phyloP scores from a whole-genome alignment of 2,329 filamentous ascomycete species.

The Stagonosporopsis rhizophila region DNA sequence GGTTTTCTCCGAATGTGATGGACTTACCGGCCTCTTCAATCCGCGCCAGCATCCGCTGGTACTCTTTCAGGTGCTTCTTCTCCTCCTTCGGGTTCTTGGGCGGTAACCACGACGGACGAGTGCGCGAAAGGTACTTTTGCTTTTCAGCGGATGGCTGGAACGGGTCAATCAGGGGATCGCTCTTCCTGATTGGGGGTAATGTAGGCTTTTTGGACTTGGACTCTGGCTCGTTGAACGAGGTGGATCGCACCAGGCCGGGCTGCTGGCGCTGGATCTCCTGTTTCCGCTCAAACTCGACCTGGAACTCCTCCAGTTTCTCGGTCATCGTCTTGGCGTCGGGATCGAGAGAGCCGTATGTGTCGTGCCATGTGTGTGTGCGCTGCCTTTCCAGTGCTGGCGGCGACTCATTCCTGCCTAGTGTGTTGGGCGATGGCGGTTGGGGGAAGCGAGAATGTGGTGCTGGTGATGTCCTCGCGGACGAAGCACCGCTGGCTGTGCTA shows the following conservation, averaged over 20 bases:
- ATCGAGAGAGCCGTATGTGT: conserved; percentile 72
- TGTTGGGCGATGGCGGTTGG: conserved; percentile 31
- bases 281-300: conserved; percentile 64
- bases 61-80: conserved; percentile 83
- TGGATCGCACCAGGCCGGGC: conserved; percentile 46
- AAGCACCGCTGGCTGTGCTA: conserved; percentile 22
- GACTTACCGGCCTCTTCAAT: conserved; percentile 63
- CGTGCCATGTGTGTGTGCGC: conserved; percentile 77
- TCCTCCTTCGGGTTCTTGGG: conserved; percentile 92
- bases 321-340: conserved; percentile 77
- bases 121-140: conserved; percentile 80
- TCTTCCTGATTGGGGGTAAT: conserved; percentile 71
- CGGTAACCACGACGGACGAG: conserved; percentile 80
- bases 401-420: conserved; percentile 29
- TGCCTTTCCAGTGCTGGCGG: conserved; percentile 50
- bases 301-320: conserved; percentile 80
- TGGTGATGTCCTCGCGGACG: conserved; percentile 38
- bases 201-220: conserved; percentile 58
- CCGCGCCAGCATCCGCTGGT: conserved; percentile 79
- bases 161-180: conserved; percentile 84
- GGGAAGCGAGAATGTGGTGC: conserved; percentile 30
- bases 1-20: not conserved
- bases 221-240: conserved; percentile 38
- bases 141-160: conserved; percentile 86
- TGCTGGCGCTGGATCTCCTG: conserved; percentile 62